phyloP scores from a whole-genome alignment of 192 early-diverging fungal species.

The Coemansia sp. region DNA sequence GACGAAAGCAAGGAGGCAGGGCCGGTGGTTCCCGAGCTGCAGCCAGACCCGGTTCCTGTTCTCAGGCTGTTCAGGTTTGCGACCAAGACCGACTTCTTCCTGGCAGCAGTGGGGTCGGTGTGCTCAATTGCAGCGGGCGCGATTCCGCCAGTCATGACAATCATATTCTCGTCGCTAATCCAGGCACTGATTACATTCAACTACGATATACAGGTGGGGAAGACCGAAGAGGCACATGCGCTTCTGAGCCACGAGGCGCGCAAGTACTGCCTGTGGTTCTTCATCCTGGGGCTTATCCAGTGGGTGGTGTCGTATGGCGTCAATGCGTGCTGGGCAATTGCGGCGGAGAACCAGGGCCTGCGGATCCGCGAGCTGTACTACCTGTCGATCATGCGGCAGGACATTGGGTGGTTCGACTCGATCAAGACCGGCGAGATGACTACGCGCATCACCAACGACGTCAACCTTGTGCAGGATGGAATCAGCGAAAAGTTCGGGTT shows the following conservation, averaged over 20 bases:
- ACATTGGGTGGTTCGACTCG: slow-evolving; percentile 85
- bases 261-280: slow-evolving; percentile 42
- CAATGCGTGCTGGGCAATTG: slow-evolving; percentile 34
- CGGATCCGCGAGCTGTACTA: slow-evolving; percentile 79
- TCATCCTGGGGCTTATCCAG: slow-evolving; percentile 31
- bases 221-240: slow-evolving; percentile 17
- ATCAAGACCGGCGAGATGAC: slow-evolving; percentile 74
- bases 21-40: neutral
- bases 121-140: slow-evolving; percentile 46
- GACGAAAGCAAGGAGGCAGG: slow-evolving; percentile 5
- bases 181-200: slow-evolving; percentile 33
- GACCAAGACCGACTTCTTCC: slow-evolving; percentile 55
- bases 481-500: slow-evolving; percentile 80
- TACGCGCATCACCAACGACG: slow-evolving; percentile 82
- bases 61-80: slow-evolving; percentile 69
- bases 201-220: slow-evolving; percentile 4
- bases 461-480: slow-evolving; percentile 82
- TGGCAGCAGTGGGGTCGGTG: slow-evolving; percentile 51
- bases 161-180: slow-evolving; percentile 35
- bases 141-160: slow-evolving; percentile 46
- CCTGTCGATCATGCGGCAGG: slow-evolving; percentile 78
- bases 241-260: slow-evolving; percentile 29
- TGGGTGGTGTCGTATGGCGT: slow-evolving; percentile 33
- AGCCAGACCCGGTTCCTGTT: slow-evolving; percentile 43
- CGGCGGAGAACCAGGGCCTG: slow-evolving; percentile 62